Base-by-base conservation (phyloP, 2,329 filamentous ascomycete species). In the Penicillium oxalicum region DNA sequence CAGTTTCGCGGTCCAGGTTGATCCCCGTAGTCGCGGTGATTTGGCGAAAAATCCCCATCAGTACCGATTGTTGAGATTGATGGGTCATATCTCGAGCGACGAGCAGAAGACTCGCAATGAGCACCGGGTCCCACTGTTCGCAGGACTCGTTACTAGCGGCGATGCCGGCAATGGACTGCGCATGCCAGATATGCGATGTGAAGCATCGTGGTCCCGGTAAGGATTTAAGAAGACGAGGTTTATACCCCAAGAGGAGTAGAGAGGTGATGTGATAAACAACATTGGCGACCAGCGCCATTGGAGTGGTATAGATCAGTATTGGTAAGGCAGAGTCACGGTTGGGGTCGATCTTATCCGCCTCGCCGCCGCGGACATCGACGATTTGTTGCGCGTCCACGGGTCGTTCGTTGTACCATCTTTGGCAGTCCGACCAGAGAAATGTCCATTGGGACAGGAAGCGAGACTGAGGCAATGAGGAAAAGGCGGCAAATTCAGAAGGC, bases 231-330 rank as follows among this genome's bases (percentile, higher is more conserved):
- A 61, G 52, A 2, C 59, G 52, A 12, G 58, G 59, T 13, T 60
- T 62, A 13, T 61, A 56, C 0, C 49, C 56, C 8, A 61, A 48
- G 3, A 61, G 40, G 4, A 62, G 38, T 2, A 60, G 48, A 1
- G 54, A 62, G 0, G 56, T 58, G 5, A 55, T 54, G n/a, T 62
- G 59, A 28, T 62, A 62, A 5, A 57, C 53, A 9, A 49, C 49
- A 33, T 61, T 62, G 32, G 58, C 58, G 48, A 56, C 51, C 49
- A 62, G 59, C 48, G 59, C 58, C 49, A 61, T 53, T n/a, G 59
- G 56, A 0, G 59, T 61, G 4, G 59, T 61, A 32, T 55, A 62
- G 25, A 62, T 60, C 11, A 62, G 48, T 12, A 62, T 62, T 0
- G 59, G 59, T 5, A 61, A 59, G 2, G 57, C 58, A 4, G 58